phyloP scores from a whole-genome alignment of 2,329 filamentous ascomycete species.

The Aspergillus puulaauensis region DNA sequence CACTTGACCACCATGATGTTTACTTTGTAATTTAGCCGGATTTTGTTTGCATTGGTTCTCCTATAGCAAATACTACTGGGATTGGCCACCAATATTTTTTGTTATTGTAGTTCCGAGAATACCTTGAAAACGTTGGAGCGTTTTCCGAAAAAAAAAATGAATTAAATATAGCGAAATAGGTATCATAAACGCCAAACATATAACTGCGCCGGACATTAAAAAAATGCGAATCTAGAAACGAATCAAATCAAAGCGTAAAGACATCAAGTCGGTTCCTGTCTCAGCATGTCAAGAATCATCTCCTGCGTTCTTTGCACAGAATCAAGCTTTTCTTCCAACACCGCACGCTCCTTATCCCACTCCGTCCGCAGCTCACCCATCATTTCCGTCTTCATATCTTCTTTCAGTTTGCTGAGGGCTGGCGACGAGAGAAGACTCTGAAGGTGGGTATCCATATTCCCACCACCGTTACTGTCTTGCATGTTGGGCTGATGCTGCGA shows the following conservation, averaged over 20 bases:
- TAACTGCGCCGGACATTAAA: not conserved
- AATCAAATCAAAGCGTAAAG: not conserved
- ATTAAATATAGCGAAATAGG: conserved; percentile 1
- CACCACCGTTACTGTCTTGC: not conserved
- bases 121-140: not conserved
- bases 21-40: conserved; percentile 41
- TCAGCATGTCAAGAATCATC: conserved; percentile 42
- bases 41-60: conserved; percentile 28
- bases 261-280: conserved; percentile 32
- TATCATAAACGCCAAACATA: conserved; percentile 8
- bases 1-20: conserved; percentile 26
- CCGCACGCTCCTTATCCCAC: conserved; percentile 31
- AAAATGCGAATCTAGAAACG: conserved; percentile 8
- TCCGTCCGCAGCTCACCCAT: conserved; percentile 33
- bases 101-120: not conserved
- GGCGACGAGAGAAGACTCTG: not conserved
- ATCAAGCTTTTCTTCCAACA: conserved; percentile 37
- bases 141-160: not conserved
- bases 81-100: conserved; percentile 1
- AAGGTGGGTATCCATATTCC: not conserved
- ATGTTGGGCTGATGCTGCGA: not conserved
- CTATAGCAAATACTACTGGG: conserved; percentile 26
- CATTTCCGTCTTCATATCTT: conserved; percentile 36
- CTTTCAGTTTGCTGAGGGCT: conserved; percentile 27
- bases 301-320: conserved; percentile 41